Percentiles rank a stretch among this genome's conserved stretches.
Evolutionary conservation across 1,284 basidiomycete species (phyloP).

Genomic region (Erythrobasidium hasegawianum): DNA sequence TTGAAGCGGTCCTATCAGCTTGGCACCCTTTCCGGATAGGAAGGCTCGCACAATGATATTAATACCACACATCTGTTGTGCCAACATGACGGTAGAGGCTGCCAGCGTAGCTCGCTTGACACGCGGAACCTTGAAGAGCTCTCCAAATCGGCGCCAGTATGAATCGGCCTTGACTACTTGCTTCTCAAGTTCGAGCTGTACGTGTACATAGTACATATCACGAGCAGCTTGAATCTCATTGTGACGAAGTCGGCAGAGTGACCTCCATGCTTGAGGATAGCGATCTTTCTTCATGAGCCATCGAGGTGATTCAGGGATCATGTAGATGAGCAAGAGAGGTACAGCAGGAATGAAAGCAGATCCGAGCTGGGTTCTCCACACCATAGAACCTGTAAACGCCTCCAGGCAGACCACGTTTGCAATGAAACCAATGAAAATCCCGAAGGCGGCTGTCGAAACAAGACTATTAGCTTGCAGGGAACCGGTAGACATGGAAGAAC

Average conservation of each 20-base stretch:
- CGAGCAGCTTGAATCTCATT: slow-evolving; percentile 67
- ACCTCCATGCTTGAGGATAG: slow-evolving; percentile 62
- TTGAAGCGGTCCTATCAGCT: too few species aligned
- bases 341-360: slow-evolving; percentile 52
- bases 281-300: slow-evolving; percentile 68
- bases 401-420: not conserved
- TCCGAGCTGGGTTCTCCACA: slow-evolving; percentile 53
- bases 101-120: slow-evolving; percentile 69
- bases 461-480: too few species aligned
- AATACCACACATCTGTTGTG: slow-evolving; percentile 43
- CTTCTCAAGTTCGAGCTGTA: slow-evolving; percentile 60
- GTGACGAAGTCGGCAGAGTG: slow-evolving; percentile 62
- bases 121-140: slow-evolving; percentile 65
- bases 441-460: slow-evolving; percentile 51
- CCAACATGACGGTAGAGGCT: slow-evolving; percentile 63
- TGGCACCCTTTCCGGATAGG: too few species aligned
- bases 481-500: too few species aligned
- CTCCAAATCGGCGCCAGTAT: slow-evolving; percentile 43
- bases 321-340: slow-evolving; percentile 43
- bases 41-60: too few species aligned
- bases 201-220: slow-evolving; percentile 60
- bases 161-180: slow-evolving; percentile 42
- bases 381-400: not conserved
- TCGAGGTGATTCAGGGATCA: slow-evolving; percentile 47
- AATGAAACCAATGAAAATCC: slow-evolving; percentile 50